Conservation (phyloP, 2,329 filamentous ascomycete species). For the Ascochyta lentis region DNA sequence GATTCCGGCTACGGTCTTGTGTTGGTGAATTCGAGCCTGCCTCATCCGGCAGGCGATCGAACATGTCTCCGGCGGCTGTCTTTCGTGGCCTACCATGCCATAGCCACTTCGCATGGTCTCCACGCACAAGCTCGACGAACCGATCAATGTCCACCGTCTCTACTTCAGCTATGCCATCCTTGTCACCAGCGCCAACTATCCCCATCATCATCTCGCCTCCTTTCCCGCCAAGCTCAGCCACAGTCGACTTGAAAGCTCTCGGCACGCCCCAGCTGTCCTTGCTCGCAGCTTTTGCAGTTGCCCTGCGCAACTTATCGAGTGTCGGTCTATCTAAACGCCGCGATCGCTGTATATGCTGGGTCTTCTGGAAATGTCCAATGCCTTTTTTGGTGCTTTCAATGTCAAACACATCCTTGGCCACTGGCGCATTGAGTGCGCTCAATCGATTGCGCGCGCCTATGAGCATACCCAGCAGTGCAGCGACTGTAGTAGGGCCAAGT, state of each 20-base stretch:
- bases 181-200: slow-evolving; percentile 84
- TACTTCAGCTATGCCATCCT: slow-evolving; percentile 87
- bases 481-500: slow-evolving; percentile 88
- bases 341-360: slow-evolving; percentile 78
- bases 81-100: slow-evolving; percentile 91
- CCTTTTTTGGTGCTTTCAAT: slow-evolving; percentile 80
- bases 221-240: slow-evolving; percentile 91
- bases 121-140: slow-evolving; percentile 78
- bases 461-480: slow-evolving; percentile 83
- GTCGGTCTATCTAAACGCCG: slow-evolving; percentile 84
- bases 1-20: slow-evolving; percentile 54
- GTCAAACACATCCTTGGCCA: slow-evolving; percentile 92
- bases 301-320: slow-evolving; percentile 77
- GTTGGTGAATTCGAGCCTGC: slow-evolving; percentile 59
- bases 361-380: slow-evolving; percentile 88
- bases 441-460: slow-evolving; percentile 90
- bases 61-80: slow-evolving; percentile 49
- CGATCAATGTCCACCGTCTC: slow-evolving; percentile 89
- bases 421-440: slow-evolving; percentile 81
- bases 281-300: slow-evolving; percentile 88
- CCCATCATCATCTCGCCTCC: slow-evolving; percentile 93
- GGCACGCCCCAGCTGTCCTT: slow-evolving; percentile 93
- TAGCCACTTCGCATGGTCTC: slow-evolving; percentile 88
- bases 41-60: slow-evolving; percentile 47
- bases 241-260: slow-evolving; percentile 91